Conservation (phyloP, 129 eudicot genomes). For the Pulicaria dysenterica region DNA sequence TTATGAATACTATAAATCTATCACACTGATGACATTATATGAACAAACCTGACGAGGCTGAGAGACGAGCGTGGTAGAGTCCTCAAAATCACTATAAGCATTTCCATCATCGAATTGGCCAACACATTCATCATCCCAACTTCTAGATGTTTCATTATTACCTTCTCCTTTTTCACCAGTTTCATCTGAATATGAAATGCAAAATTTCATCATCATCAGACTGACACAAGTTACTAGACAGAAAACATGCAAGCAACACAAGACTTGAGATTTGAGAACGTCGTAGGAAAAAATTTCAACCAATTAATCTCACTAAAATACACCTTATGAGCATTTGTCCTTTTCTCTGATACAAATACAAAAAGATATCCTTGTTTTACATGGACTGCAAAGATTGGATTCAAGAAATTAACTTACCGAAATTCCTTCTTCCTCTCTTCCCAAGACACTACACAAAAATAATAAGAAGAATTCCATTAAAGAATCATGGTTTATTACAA, state of each 20-base stretch:
- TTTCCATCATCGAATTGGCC: conserved; percentile 60
- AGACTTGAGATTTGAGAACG: neutral
- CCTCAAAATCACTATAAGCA: conserved; percentile 62
- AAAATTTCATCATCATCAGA: conserved; percentile 12
- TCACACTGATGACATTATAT: neutral
- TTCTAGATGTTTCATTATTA: conserved; percentile 35
- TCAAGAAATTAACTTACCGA: conserved; percentile 49
- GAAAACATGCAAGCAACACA: neutral
- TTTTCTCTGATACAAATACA: neutral
- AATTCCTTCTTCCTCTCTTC: conserved; percentile 44
- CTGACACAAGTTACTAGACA: neutral
- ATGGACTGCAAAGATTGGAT: neutral
- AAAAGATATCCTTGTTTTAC: neutral
- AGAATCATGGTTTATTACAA: neutral
- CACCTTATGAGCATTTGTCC: neutral
- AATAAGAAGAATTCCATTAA: neutral
- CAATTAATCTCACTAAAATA: neutral
- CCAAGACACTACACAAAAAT: conserved; percentile 53
- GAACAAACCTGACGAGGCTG: conserved; percentile 83
- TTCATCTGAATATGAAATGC: conserved; percentile 35
- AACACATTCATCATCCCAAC: conserved; percentile 62
- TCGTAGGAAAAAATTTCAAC: neutral
- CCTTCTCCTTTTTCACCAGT: conserved; percentile 32
- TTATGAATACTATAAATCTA: neutral
- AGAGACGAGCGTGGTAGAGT: conserved; percentile 55